A percentile compares a stretch with the other conserved stretches of the same genome.
Conservation (phyloP, 2,329 filamentous ascomycete species). For the Monosporascus sp. region DNA sequence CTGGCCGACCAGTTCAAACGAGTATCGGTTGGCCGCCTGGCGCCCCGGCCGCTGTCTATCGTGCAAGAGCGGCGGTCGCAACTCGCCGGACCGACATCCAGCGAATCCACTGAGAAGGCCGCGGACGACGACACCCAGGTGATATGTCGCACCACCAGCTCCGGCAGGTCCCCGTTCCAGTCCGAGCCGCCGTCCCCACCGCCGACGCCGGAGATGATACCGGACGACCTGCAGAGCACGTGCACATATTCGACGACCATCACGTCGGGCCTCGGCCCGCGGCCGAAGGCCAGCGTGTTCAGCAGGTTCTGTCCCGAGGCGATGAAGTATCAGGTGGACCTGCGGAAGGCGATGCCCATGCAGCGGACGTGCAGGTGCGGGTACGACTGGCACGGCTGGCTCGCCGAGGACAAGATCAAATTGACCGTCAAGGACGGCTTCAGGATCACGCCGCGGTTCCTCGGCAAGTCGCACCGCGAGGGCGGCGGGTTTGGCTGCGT, state of each 20-base stretch:
- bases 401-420: conserved; percentile 10
- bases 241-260: conserved; percentile 5
- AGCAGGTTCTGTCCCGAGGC: conserved; percentile 35
- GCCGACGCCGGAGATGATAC: conserved; percentile 20
- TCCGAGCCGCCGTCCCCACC: conserved; percentile 29
- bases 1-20: conserved; percentile 32
- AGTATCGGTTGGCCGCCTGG: conserved; percentile 22
- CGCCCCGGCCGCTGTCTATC: conserved; percentile 9
- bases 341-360: conserved; percentile 22
- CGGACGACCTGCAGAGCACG: conserved; percentile 18
- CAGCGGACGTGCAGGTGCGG: conserved; percentile 28
- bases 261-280: conserved; percentile 4
- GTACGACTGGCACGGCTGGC: conserved; percentile 26
- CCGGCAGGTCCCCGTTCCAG: conserved; percentile 18
- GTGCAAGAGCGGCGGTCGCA: conserved; percentile 7
- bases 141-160: conserved; percentile 17
- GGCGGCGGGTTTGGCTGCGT: conserved; percentile 31
- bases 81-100: conserved; percentile 7
- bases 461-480: conserved; percentile 36
- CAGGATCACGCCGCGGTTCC: conserved; percentile 31
- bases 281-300: conserved; percentile 34
- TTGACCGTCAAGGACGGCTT: conserved; percentile 33
- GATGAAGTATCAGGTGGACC: conserved; percentile 34
- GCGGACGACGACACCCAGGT: conserved; percentile 20
- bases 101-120: conserved; percentile 9